These are phyloP conservation scores for Sutorius eximius DNA, from an alignment of 1,284 basidiomycete genomes.

Conservation along the genomic window DNA sequence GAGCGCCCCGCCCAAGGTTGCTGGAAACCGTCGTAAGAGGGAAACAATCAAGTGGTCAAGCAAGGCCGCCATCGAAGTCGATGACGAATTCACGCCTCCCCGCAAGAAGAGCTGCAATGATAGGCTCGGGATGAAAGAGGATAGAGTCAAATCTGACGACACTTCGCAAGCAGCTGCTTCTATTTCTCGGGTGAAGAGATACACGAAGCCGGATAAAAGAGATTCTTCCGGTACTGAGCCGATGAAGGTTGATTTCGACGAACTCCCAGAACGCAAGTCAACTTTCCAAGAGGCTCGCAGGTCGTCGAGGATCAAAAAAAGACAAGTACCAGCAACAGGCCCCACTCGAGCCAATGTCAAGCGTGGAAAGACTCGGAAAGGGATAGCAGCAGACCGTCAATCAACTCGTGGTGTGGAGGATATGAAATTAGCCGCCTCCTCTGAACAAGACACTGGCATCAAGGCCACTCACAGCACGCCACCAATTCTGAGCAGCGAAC, in stretches of 20 bases:
- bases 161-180: not conserved
- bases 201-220: slow-evolving; percentile 16
- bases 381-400: slow-evolving; percentile 3
- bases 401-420: not conserved
- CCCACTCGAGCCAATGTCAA: slow-evolving; percentile 2
- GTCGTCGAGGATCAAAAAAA: slow-evolving; percentile 23
- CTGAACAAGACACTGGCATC: not conserved
- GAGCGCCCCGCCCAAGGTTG: slow-evolving; percentile 11
- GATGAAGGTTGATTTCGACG: slow-evolving; percentile 11
- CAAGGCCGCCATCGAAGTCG: slow-evolving; percentile 11
- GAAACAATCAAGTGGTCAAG: slow-evolving; percentile 12
- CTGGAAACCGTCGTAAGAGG: slow-evolving; percentile 33
- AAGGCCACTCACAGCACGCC: not conserved
- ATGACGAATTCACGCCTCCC: slow-evolving; percentile 20
- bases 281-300: slow-evolving; percentile 16
- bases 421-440: not conserved
- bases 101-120: slow-evolving; percentile 26
- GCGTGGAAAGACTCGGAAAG: slow-evolving; percentile 7
- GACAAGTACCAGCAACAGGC: not conserved
- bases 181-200: slow-evolving; percentile 10
- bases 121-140: not conserved
- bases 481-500: not conserved
- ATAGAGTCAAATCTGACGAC: slow-evolving; percentile 3
- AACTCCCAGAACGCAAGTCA: slow-evolving; percentile 9
- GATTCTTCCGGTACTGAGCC: slow-evolving; percentile 8